Evolutionary conservation across 345 rosid species (phyloP), one percentile per base, ranked within the genome.

Genomic region (Camelina laxa): DNA sequence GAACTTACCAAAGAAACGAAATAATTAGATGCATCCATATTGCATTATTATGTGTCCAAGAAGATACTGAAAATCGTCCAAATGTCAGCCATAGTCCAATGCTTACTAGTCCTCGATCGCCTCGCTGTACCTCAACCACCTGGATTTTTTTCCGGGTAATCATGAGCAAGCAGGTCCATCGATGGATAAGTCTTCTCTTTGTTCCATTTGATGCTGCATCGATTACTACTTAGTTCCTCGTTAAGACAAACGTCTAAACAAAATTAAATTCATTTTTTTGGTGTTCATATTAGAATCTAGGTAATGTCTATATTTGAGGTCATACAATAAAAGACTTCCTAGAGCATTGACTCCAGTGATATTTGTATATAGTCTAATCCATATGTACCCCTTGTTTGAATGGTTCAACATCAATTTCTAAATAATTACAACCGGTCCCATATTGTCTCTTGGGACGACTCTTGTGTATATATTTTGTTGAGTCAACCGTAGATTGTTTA

Each of bases 31-130:
- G 91, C 70, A 75, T 89, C 17, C 89, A 91, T 5, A 81, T 91
- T 6, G 93, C 88, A 1, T 84, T 92, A 6, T 73, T 89, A 60
- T 89, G 89, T 65, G 91, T 86, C 16, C 91, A 86, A 69, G 80
- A 86, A 63, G 61, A 61, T 1, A 60, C 70, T 14, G 77, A 65
- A 9, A 87, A 82, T 12, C 81, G 96, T 62, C 92, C 97, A 30
- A 79, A 87, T 85, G 88, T 59, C 83, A 4, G 19, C 64, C 4
- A 83, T 85, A 17, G 67, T 85, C 11, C 59, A 11, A 85, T 92
- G 92, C 70, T 92, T 13, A 81, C 69, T 13, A 80, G 73, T 55
- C 65, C 62, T 81, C 67, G 0, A 9, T 78, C 8, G 53, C 56
- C 66, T 84, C 0, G 76, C 85, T 2, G 62, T 45, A 24, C 92